Percentiles rank a stretch among this genome's conserved stretches.
Conservation (phyloP, 345 rosid genomes). For the Populus deltoides region DNA sequence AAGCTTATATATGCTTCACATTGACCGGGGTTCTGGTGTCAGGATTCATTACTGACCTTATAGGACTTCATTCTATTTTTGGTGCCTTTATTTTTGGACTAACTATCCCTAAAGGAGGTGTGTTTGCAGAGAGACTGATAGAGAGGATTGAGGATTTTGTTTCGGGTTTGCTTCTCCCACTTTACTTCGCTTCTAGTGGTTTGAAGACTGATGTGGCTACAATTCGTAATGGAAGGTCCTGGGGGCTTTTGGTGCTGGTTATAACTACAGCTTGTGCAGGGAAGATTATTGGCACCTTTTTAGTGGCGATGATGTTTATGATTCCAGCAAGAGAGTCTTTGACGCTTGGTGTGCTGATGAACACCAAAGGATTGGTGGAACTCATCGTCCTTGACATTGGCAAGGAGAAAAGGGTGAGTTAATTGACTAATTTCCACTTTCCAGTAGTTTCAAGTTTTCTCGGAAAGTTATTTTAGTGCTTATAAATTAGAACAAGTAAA, state of each 20-base stretch:
- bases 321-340: conserved; percentile 49
- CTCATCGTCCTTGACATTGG: conserved; percentile 62
- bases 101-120: conserved; percentile 49
- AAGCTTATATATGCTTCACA: conserved; percentile 46
- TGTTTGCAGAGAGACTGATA: conserved; percentile 33
- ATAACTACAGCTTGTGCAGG: conserved; percentile 50
- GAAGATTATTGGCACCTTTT: conserved; percentile 51
- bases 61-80: conserved; percentile 55
- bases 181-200: conserved; percentile 59
- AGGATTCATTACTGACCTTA: conserved; percentile 49
- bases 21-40: conserved; percentile 46
- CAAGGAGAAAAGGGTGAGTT: conserved; percentile 36
- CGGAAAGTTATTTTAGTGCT: too few relatives aligned
- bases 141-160: conserved; percentile 54
- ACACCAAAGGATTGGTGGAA: conserved; percentile 57
- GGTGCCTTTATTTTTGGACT: conserved; percentile 54
- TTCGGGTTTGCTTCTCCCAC: conserved; percentile 47
- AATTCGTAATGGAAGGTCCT: conserved; percentile 39
- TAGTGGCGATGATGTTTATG: conserved; percentile 39
- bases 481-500: too few relatives aligned
- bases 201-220: conserved; percentile 52
- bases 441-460: too few relatives aligned
- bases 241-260: conserved; percentile 49
- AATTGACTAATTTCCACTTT: too few relatives aligned
- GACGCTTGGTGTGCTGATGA: conserved; percentile 59